Evolutionary conservation across 2,329 filamentous ascomycete species (phyloP), one percentile per base, ranked within the genome.

Genomic region (Hypoxylon sp.): DNA sequence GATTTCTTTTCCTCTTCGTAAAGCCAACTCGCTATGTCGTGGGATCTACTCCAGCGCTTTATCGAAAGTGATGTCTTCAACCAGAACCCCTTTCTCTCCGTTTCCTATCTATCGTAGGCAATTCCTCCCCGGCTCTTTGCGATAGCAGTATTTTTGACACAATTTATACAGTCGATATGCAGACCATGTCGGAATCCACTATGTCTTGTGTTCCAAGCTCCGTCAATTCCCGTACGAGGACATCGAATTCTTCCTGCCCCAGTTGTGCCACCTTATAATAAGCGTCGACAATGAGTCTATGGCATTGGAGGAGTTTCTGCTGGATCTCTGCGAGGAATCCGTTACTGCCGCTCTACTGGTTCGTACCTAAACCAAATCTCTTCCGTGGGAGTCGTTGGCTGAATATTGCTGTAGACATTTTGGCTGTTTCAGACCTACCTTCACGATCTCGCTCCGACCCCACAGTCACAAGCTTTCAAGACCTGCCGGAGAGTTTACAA

Each of bases 31-130:
- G 80, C 80, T 84, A 91, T 90, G 90, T 91, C 90, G 84, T 95
- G 92, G 92, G 91, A 94, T 85, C 86, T 96, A 84, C 87, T 96
- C 80, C 91, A 93, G 86, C 90, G 93, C 82, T 94, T 95, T 88
- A 90, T 96, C 85, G 92, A 95, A 87, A 94, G 91, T 84, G 93
- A 96, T 86, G 92, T 96, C 85, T 96, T 96, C 87, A 95, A 94
- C 85, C 91, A 92, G 83, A 91, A 95, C 82, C 92, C 93, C 71
- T 95, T 94, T 81, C 90, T 96, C 80, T 91, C 92, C 68, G 93
- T 96, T 79, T 93, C 92, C 72, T 96, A 96, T 82, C 89, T 96
- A 77, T 93, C 92, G 92, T 95, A 85, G 87, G 90, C 85, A 70
- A 51, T 61, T 66, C 68, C 70, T 69, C 66, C n/a, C 73, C 69